Percentiles rank a stretch among this genome's conserved stretches.
These are phyloP conservation scores for Puccinia triticina DNA, from an alignment of 1,284 basidiomycete species.

Conservation along the genomic window DNA sequence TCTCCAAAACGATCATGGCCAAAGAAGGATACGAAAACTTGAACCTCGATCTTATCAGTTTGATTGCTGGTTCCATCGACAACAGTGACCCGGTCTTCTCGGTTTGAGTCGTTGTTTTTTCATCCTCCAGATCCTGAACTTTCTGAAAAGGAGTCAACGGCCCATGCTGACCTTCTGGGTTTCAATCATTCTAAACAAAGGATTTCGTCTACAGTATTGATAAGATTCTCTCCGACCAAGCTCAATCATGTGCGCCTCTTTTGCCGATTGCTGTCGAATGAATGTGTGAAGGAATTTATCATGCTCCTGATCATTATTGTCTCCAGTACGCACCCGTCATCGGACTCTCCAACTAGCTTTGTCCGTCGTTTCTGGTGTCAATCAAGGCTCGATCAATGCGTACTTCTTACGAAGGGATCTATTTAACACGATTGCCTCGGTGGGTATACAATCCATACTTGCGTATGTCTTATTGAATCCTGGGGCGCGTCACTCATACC, in stretches of 20 bases:
- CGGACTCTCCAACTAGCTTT: conserved; percentile 56
- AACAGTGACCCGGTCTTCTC: conserved; percentile 55
- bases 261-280: neutral
- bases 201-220: conserved; percentile 57
- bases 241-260: conserved; percentile 36
- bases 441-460: neutral
- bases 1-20: conserved; percentile 31
- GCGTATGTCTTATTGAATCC: neutral
- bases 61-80: conserved; percentile 56
- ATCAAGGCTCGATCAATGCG: conserved; percentile 56
- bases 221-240: conserved; percentile 53
- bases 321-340: conserved; percentile 55
- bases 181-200: conserved; percentile 47
- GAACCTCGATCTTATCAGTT: conserved; percentile 53
- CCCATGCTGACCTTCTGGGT: neutral
- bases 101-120: conserved; percentile 36
- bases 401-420: conserved; percentile 59
- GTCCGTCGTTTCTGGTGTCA: conserved; percentile 55
- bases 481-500: neutral
- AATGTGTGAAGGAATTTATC: neutral
- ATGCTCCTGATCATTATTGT: neutral
- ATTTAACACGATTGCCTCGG: conserved; percentile 51
- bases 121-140: neutral
- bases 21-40: conserved; percentile 54
- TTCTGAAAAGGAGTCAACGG: neutral